Evolutionary conservation across 169 alveolate genomes (phyloP).

Genomic region (Eimeria sp.): DNA sequence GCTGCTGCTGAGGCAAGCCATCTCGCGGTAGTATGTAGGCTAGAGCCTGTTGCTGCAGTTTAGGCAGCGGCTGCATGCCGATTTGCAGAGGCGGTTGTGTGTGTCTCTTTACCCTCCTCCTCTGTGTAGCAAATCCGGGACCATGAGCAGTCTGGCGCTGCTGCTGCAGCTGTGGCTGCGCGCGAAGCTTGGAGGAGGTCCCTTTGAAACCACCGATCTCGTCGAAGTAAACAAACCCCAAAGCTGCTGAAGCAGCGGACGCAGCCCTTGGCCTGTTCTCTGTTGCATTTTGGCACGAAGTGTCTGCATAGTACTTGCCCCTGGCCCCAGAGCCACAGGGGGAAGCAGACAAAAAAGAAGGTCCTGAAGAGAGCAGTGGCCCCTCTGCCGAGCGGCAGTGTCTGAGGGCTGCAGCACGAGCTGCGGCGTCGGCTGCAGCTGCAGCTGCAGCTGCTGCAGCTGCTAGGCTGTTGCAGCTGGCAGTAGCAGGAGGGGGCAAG

Average conservation of each 20-base stretch:
- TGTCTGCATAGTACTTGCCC: not conserved
- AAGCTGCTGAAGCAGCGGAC: constrained; percentile 30
- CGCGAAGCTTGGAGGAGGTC: not conserved
- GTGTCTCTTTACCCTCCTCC: constrained; percentile 40
- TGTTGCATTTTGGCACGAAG: not conserved
- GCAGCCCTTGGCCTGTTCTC: constrained; percentile 19
- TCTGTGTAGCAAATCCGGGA: constrained; percentile 24
- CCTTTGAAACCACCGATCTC: not conserved
- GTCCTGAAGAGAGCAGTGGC: not conserved
- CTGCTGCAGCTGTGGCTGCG: constrained; percentile 51
- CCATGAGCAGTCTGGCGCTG: constrained; percentile 40
- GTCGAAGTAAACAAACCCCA: constrained; percentile 9
- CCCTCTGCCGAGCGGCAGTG: constrained; percentile 38
- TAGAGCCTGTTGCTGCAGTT: constrained; percentile 22
- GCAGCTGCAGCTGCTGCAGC: constrained; percentile 40
- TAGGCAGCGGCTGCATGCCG: not conserved
- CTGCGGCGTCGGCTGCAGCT: constrained; percentile 29
- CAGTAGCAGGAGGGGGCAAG: not conserved
- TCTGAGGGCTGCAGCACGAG: not conserved
- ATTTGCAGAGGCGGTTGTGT: constrained; percentile 37
- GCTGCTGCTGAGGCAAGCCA: not conserved
- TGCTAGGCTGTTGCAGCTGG: constrained; percentile 17
- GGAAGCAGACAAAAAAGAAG: not conserved
- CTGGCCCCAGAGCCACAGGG: not conserved
- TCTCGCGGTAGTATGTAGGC: not conserved